Evolutionary conservation across 139 green algal genomes (phyloP).

Genomic region (Tetratostichococcus sp.): DNA sequence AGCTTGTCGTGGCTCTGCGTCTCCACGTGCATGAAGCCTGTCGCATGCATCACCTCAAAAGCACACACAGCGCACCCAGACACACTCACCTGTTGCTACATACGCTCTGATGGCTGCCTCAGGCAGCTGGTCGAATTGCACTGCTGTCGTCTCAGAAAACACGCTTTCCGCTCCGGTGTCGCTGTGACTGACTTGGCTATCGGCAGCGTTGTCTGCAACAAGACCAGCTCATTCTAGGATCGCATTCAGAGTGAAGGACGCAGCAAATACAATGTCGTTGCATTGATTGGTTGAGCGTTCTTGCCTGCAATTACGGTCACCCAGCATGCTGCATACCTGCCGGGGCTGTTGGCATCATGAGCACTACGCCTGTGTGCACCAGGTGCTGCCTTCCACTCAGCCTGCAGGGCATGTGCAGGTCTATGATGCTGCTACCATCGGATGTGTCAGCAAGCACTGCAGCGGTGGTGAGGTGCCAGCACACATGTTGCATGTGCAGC

Average conservation of each 20-base stretch:
- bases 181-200: background rate
- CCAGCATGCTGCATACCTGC: background rate
- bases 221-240: no score
- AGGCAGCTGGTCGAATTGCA: conserved; percentile 72
- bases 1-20: no score
- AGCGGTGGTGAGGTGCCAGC: no score
- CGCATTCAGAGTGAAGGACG: no score
- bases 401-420: background rate
- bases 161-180: background rate
- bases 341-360: conserved; percentile 43
- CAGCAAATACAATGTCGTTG: no score
- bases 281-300: no score
- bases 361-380: conserved; percentile 82
- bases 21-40: background rate
- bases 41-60: no score
- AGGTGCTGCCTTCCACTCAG: conserved; percentile 59
- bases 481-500: background rate
- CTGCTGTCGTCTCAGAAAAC: conserved; percentile 68
- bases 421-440: no score
- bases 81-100: conserved; percentile 46
- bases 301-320: no score
- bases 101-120: conserved; percentile 65
- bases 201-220: no score
- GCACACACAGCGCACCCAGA: no score
- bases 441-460: no score